A percentile compares a stretch with the other conserved stretches of the same genome.
These are phyloP conservation scores for Drechslera avenae DNA, from an alignment of 2,329 filamentous ascomycete species.

Conservation along the genomic window DNA sequence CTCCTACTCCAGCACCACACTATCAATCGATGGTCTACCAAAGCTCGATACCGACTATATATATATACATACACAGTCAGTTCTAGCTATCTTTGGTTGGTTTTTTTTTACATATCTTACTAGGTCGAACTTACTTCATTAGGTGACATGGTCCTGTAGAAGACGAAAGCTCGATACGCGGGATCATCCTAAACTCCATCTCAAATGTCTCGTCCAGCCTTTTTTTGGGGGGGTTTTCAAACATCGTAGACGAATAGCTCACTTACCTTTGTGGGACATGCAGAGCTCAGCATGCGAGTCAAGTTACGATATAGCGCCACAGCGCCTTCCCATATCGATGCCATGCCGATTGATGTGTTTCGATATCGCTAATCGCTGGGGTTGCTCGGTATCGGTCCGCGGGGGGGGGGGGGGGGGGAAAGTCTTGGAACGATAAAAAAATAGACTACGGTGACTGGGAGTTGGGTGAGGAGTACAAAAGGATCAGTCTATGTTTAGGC, in stretches of 20 bases:
- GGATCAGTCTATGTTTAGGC: background rate
- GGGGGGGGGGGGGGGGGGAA: no score
- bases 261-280: background rate
- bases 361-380: background rate
- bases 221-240: no score
- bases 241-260: background rate
- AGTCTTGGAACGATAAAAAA: no score
- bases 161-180: background rate
- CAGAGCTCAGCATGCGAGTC: background rate
- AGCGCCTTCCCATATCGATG: background rate
- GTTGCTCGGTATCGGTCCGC: background rate
- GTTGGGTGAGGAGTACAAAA: no score
- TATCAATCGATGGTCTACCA: slow-evolving; percentile 1
- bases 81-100: background rate
- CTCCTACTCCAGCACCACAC: background rate
- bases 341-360: background rate
- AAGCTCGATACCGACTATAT: slow-evolving; percentile 6
- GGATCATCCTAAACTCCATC: background rate
- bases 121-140: background rate
- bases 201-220: background rate
- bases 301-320: background rate
- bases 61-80: no score
- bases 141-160: background rate
- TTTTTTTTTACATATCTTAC: background rate
- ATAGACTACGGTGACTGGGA: no score